These are phyloP conservation scores for Pleurotus citrinopileatus DNA, from an alignment of 768 basidiomycete species.

Conservation along the genomic window DNA sequence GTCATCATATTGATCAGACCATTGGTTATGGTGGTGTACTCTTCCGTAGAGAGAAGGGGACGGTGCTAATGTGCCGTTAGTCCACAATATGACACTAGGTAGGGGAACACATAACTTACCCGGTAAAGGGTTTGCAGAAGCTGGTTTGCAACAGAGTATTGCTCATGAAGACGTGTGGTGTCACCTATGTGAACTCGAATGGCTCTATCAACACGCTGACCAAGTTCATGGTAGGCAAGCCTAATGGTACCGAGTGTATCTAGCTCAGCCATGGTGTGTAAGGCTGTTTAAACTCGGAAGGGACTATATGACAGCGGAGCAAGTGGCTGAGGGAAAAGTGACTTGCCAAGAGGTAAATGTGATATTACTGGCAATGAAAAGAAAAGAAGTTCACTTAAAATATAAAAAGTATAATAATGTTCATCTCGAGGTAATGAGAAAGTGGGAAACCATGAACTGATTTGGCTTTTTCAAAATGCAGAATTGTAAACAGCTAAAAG, in stretches of 20 bases:
- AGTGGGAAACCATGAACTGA: too few relatives aligned
- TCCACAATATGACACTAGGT: not conserved
- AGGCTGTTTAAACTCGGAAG: too few relatives aligned
- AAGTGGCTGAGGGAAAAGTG: too few relatives aligned
- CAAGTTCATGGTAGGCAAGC: conserved; percentile 15
- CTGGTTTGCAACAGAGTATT: not conserved
- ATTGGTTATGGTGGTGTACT: not conserved
- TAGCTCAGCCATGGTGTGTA: not conserved
- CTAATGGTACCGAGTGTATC: conserved; percentile 18
- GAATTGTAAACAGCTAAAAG: too few relatives aligned
- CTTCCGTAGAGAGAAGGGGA: not conserved
- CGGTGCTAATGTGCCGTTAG: not conserved
- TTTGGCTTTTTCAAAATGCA: too few relatives aligned
- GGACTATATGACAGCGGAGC: too few relatives aligned
- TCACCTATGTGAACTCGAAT: conserved; percentile 14
- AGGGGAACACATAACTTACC: not conserved
- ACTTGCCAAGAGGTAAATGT: too few relatives aligned
- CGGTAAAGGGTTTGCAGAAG: not conserved
- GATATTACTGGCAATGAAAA: too few relatives aligned
- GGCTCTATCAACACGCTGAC: conserved; percentile 9
- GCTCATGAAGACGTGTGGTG: conserved; percentile 9
- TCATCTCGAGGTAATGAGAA: too few relatives aligned
- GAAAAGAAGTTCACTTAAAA: too few relatives aligned
- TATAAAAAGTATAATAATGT: too few relatives aligned
- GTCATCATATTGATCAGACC: conserved; percentile 11